Evolutionary conservation across 208 protist species (phyloP), one percentile per base, ranked within the genome.

Genomic region (Acanthamoeba castellanii): DNA sequence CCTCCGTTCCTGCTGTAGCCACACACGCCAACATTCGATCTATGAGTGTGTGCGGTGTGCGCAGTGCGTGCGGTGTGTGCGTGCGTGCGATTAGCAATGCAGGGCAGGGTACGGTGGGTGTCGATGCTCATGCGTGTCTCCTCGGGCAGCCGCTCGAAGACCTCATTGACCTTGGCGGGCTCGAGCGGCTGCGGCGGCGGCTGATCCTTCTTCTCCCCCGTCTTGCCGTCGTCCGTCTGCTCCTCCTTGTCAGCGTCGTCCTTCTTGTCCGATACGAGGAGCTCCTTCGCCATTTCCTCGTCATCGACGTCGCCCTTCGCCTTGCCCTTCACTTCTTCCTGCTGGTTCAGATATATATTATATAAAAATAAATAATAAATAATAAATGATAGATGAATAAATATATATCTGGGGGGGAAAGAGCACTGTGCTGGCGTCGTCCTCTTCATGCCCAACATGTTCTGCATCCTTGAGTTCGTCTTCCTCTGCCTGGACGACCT

Each of bases 91-190:
- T 34, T 16, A 82, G 72, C 42, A 47, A 3, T 34, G n/a, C 7
- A 37, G n/a, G 37, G n/a, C 14, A 47, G n/a, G 11, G 37, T 76
- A 92, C 87, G n/a, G n/a, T 32, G 37, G 34, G 16, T 32, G 34
- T 25, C 32, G 66, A 94, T 94, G 55, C 34, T n/a, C 91, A 94
- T 82, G 52, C 91, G 68, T 16, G 61, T 87, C 55, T 94, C 91
- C 34, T 64, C 59, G 55, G 91, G 91, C 11, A 94, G 91, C 9
- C 91, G 66, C 20, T 59, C 91, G 50, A 94, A 94, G 72, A 94
- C 57, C 18, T 72, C 61, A 6, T 94, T 42, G 9, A 94, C 91
- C 45, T 59, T 27, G n/a, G 27, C 72, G 3, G 52, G 57, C 22
- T 45, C n/a, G 3, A 94, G 61, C 13, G 72, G 52, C 32, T 88